Evolutionary conservation across 2,329 filamentous ascomycete genomes (phyloP), one percentile per base, ranked within the genome.

Genomic region (Cephalotrichum gorgonifer): DNA sequence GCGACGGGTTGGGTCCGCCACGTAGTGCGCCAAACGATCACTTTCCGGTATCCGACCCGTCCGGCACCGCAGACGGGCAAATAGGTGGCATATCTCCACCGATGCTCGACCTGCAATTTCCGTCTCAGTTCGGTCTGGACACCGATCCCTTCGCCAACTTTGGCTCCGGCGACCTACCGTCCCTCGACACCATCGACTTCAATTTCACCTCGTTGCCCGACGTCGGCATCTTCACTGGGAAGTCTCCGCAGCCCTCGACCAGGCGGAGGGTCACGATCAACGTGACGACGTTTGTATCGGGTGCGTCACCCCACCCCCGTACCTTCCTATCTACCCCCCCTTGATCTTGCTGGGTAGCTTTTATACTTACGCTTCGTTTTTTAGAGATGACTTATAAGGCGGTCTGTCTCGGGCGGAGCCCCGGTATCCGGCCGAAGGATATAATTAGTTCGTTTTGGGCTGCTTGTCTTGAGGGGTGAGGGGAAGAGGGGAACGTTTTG

Each of bases 341-440:
- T 11, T 33, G 30, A n/a, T 23, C 43, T 44, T 27, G 11, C 39
- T 25, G 39, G 20, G 23, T 38, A 42, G 25, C 48, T n/a, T 23
- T 6, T 8, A 7, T 26, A 11, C 23, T 44, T 7, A 44, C 17
- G 2, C 23, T 15, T 6, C 6, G 6, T 14, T 15, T 9, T n/a
- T 3, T 15, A 38, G 35, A 22, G 17, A 39, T 39, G 35, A 39
- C 35, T 7, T 9, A 22, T 2, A 58, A 51, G 14, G 62, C 65
- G 15, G 61, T 71, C 6, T 71, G 68, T 38, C 53, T 71, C 7
- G 68, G 68, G 8, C 58, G 65, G 5, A 60, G 60, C 2, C 68
- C 68, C 0, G 68, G 65, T 0, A 51, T 70, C 9, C 61, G 68
- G 6, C 64, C 64, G 1, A 64, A 58, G 35, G 67, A 71, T 41